Base-by-base conservation (phyloP, 2,329 filamentous ascomycete species). In the Thyridium curvatum region DNA sequence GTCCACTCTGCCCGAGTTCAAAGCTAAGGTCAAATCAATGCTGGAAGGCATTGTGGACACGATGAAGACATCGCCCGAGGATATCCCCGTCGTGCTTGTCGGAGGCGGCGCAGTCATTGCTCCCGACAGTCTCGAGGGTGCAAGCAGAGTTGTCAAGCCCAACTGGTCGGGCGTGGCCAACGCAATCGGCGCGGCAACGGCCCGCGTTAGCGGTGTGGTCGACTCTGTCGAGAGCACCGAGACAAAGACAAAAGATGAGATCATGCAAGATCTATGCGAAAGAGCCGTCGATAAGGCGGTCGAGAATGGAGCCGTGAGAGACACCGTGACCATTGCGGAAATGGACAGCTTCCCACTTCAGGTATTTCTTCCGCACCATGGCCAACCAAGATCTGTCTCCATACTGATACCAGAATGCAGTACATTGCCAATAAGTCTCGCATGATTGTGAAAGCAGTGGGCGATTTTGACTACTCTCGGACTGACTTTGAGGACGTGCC, bases 131-230 rank as follows among this genome's bases (percentile, higher is more conserved):
- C 59, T 82, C 0, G 59, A 61, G 26, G 77, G 77, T 2, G 77
- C 76, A 8, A 75, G 71, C 42, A 62, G 58, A 26, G 72, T 82
- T 2, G 55, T 79, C 33, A 77, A 72, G 45, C 76, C 76, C 0
- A 59, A 67, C 31, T 79, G 68, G 61, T 71, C 74, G 2, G 69
- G 68, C 3, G 74, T 82, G 2, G 79, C 79, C 8, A 83, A 83
- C 49, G 79, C 79, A 0, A 77, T 83, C 9, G 79, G 79, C 2
- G 79, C 78, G 8, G 78, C 79, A 1, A 79, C 77, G 41, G 75
- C 77, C 2, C 62, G 74, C 30, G 75, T 82, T 3, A 78, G 72
- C 41, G 69, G 71, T 2, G 66, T 72, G 0, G 61, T 73, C 9
- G 72, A 76, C 41, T 68, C 65, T 0, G 64, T 74, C 17, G 66